Evolutionary conservation across 2,329 filamentous ascomycete genomes (phyloP), one percentile per base, ranked within the genome.

Genomic region (Ceratocystis huliohia): DNA sequence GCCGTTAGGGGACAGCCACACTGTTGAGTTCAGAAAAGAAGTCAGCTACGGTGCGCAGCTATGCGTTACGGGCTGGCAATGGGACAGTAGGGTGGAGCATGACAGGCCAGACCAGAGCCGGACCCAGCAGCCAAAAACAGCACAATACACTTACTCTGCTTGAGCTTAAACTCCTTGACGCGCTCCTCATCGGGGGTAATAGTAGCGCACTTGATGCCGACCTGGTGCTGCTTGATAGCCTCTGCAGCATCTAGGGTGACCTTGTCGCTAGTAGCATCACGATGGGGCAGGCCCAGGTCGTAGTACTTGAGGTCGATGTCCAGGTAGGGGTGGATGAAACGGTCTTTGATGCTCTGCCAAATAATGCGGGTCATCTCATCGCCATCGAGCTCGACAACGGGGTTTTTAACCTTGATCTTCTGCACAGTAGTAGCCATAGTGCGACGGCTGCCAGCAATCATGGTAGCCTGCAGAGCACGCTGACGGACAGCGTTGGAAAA

Each of bases 381-480:
- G 74, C 93, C 93, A 76, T 97, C 93, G 73, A 97, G 85, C 82
- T 97, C 94, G 77, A 99, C 94, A 76, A 99, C 87, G 71, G 94
- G 94, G 79, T 96, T 97, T 86, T 96, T 92, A 82, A 99, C 94
- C 85, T 96, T 94, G 84, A 97, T 97, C 88, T 97, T 99, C 74
- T 84, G 81, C 72, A 71, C 65, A 71, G 82, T 77, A 69, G 74
- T 74, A 67, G 82, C 80, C 83, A 87, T 85, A 73, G 77, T 81
- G 75, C 77, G 76, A 50, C 61, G 66, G 41, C 63, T 64, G 33
- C 66, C 64, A 28, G 70, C 66, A 63, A 57, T 64, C 64, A 68
- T 66, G 64, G 70, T 68, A 68, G 66, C 65, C 61, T 63, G 63
- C 61, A 66, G 59, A 33, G 65, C 53, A 63, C 68, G 66, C 67